phyloP scores from a whole-genome alignment of 2,329 filamentous ascomycete genomes.

The Colletotrichum cereale region DNA sequence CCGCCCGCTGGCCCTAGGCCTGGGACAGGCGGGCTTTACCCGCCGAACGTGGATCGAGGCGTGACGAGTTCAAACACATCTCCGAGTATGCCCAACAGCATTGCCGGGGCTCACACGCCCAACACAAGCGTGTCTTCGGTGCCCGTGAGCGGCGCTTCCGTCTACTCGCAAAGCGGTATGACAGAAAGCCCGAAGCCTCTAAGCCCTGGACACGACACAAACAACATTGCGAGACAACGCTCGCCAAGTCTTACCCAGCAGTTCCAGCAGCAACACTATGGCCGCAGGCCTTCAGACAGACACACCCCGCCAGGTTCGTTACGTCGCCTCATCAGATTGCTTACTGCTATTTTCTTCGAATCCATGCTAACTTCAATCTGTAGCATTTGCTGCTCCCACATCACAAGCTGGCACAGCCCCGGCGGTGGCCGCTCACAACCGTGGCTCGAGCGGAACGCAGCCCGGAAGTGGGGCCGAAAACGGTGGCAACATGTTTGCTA shows the following conservation, averaged over 20 bases:
- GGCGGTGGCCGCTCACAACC: slow-evolving; percentile 44
- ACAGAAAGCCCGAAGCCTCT: slow-evolving; percentile 91
- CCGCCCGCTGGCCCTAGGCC: slow-evolving; percentile 73
- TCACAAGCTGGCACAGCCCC: slow-evolving; percentile 44
- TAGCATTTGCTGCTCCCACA: slow-evolving; percentile 38
- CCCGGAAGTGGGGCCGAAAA: slow-evolving; percentile 69
- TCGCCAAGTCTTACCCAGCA: slow-evolving; percentile 76
- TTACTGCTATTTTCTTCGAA: not conserved
- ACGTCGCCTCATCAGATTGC: not conserved
- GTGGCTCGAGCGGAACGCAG: slow-evolving; percentile 64
- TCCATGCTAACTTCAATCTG: not conserved
- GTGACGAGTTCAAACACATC: slow-evolving; percentile 68
- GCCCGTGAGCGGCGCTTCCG: slow-evolving; percentile 61
- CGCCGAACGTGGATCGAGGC: slow-evolving; percentile 69
- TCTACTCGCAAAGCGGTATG: slow-evolving; percentile 80
- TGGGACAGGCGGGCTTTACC: slow-evolving; percentile 68
- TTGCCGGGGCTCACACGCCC: slow-evolving; percentile 58
- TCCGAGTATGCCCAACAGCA: slow-evolving; percentile 60
- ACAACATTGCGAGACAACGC: slow-evolving; percentile 65
- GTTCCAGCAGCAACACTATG: slow-evolving; percentile 73
- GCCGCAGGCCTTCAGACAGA: slow-evolving; percentile 67
- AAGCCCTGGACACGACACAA: slow-evolving; percentile 73
- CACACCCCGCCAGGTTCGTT: slow-evolving; percentile 59
- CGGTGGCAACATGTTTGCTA: slow-evolving; percentile 76
- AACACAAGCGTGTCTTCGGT: slow-evolving; percentile 64